These are phyloP conservation scores for Leccinum boreale DNA, from an alignment of 768 basidiomycete genomes.

Conservation along the genomic window DNA sequence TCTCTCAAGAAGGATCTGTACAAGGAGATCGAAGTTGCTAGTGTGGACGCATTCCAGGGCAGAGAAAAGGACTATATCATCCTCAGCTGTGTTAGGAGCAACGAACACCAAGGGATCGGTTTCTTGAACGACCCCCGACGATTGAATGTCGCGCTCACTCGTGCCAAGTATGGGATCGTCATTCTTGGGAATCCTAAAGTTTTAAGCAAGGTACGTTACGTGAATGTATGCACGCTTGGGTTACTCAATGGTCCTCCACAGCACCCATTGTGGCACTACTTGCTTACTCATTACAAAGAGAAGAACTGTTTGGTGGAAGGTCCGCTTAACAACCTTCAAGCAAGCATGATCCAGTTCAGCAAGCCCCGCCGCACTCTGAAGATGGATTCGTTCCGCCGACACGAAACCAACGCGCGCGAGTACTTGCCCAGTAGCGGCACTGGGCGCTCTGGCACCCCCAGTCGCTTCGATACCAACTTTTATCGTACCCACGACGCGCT, in stretches of 20 bases:
- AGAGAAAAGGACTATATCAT: slow-evolving; percentile 99
- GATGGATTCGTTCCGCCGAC: slow-evolving; percentile 91
- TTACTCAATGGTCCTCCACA: slow-evolving; percentile 31
- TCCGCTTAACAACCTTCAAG: slow-evolving; percentile 91
- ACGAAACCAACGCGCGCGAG: slow-evolving; percentile 89
- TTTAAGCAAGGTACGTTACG: slow-evolving; percentile 80
- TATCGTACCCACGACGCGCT: slow-evolving; percentile 93
- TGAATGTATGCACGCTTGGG: slow-evolving; percentile 1
- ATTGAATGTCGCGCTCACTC: slow-evolving; percentile 93
- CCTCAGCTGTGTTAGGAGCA: slow-evolving; percentile 94
- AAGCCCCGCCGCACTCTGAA: slow-evolving; percentile 92
- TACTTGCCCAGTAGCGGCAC: slow-evolving; percentile 43
- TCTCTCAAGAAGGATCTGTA: slow-evolving; percentile 98
- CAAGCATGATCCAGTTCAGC: slow-evolving; percentile 99
- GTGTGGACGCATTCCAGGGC: slow-evolving; percentile 98
- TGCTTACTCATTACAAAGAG: slow-evolving; percentile 98
- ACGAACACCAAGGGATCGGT: slow-evolving; percentile 99
- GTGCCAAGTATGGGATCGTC: slow-evolving; percentile 97
- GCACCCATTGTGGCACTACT: slow-evolving; percentile 98
- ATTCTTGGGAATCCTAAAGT: slow-evolving; percentile 99
- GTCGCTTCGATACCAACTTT: slow-evolving; percentile 93
- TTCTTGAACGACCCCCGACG: slow-evolving; percentile 98
- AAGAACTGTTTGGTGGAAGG: slow-evolving; percentile 92
- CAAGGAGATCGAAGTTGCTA: slow-evolving; percentile 99
- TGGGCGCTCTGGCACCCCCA: slow-evolving; percentile 81